A percentile compares a stretch with the other conserved stretches of the same genome.
phyloP scores from a whole-genome alignment of 192 early-diverging fungal species.

The Podochytrium sp. region DNA sequence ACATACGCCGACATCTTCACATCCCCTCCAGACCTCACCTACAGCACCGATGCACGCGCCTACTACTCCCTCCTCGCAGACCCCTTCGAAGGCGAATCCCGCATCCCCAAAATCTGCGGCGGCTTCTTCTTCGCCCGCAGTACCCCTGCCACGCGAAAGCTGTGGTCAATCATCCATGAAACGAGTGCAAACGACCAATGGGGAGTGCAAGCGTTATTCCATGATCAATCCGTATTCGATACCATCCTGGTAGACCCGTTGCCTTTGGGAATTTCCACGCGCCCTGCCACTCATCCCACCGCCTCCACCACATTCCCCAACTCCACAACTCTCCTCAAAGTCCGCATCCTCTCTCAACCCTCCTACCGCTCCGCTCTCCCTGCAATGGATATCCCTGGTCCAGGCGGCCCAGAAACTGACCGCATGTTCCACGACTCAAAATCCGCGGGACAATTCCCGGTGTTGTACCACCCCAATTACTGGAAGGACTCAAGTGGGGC shows the following conservation, averaged over 20 bases:
- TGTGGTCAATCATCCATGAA: neutral
- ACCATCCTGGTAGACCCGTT: slow-evolving; percentile 18
- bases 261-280: neutral
- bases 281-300: neutral
- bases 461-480: slow-evolving; percentile 10
- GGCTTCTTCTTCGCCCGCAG: slow-evolving; percentile 25
- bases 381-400: neutral
- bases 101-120: slow-evolving; percentile 26
- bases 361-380: neutral
- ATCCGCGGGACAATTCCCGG: neutral
- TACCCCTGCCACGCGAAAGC: neutral
- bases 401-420: neutral
- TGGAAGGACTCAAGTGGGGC: too few species aligned
- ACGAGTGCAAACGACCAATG: slow-evolving; percentile 17
- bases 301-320: neutral
- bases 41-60: slow-evolving; percentile 19
- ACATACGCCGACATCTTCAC: neutral
- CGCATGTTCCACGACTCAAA: neutral
- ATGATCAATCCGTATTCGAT: slow-evolving; percentile 1
- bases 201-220: slow-evolving; percentile 17
- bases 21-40: neutral
- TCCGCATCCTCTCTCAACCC: slow-evolving; percentile 13
- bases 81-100: slow-evolving; percentile 16
- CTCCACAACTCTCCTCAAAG: neutral
- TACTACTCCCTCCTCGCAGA: slow-evolving; percentile 18